phyloP scores from a whole-genome alignment of 768 basidiomycete genomes.

The Amanita phalloides region DNA sequence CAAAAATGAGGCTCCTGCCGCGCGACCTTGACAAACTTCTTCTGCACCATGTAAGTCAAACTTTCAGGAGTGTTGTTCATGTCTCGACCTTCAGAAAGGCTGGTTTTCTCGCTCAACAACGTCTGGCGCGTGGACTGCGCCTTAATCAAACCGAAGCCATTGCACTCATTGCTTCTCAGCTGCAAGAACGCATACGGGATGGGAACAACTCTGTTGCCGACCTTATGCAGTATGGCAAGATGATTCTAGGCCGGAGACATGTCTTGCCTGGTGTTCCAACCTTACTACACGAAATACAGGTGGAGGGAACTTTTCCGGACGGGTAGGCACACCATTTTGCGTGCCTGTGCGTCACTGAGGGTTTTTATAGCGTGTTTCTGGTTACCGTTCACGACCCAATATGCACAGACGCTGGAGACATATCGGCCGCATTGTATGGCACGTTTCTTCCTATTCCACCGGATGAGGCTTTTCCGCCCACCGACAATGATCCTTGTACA shows the following conservation, averaged over 20 bases:
- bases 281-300: slow-evolving; percentile 80
- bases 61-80: background rate
- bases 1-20: slow-evolving; percentile 2
- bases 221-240: slow-evolving; percentile 91
- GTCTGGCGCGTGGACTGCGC: slow-evolving; percentile 84
- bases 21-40: slow-evolving; percentile 5
- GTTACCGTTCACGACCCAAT: slow-evolving; percentile 96
- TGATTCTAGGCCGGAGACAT: slow-evolving; percentile 77
- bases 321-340: slow-evolving; percentile 37
- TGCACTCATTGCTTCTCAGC: slow-evolving; percentile 83
- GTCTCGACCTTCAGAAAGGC: slow-evolving; percentile 30
- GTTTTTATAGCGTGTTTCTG: slow-evolving; percentile 63
- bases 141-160: slow-evolving; percentile 84
- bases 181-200: slow-evolving; percentile 93
- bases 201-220: slow-evolving; percentile 76
- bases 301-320: slow-evolving; percentile 86
- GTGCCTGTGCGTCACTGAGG: background rate
- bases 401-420: slow-evolving; percentile 69
- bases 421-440: slow-evolving; percentile 83
- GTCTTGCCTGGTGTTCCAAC: slow-evolving; percentile 74
- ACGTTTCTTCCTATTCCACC: slow-evolving; percentile 84
- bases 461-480: slow-evolving; percentile 49
- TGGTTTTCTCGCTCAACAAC: slow-evolving; percentile 86
- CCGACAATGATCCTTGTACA: slow-evolving; percentile 36
- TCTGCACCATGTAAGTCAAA: slow-evolving; percentile 2